Conservation (phyloP, 495 filamentous ascomycete species). For the Aspergillus egyptiacus region DNA sequence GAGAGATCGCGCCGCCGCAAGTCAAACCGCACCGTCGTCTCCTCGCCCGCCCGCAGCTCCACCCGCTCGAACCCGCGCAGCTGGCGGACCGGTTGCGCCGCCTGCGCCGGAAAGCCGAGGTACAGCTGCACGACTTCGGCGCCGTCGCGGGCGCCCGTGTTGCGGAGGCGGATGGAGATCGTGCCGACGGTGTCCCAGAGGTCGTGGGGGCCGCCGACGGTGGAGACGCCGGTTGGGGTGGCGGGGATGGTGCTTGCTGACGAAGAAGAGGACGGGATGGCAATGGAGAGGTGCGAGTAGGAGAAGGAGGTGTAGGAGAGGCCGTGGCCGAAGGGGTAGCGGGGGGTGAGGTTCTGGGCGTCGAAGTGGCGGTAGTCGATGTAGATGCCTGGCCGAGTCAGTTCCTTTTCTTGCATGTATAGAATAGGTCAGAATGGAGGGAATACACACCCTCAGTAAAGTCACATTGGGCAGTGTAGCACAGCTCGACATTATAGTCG, state of each 20-base stretch:
- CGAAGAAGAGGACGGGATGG: too few relatives aligned
- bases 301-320: slow-evolving; percentile 21
- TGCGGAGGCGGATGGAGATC: slow-evolving; percentile 42
- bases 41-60: slow-evolving; percentile 33
- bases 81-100: slow-evolving; percentile 21
- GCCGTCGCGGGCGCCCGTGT: slow-evolving; percentile 46
- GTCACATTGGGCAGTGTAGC: slow-evolving; percentile 55
- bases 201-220: slow-evolving; percentile 51
- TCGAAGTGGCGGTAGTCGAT: slow-evolving; percentile 63
- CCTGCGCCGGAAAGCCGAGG: slow-evolving; percentile 45
- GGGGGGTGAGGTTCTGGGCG: slow-evolving; percentile 45
- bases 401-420: too few relatives aligned
- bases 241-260: background rate
- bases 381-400: slow-evolving; percentile 49
- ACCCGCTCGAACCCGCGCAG: slow-evolving; percentile 62
- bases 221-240: slow-evolving; percentile 26
- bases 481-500: slow-evolving; percentile 56
- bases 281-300: slow-evolving; percentile 1
- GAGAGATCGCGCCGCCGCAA: slow-evolving; percentile 59
- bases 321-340: slow-evolving; percentile 60
- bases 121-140: slow-evolving; percentile 63
- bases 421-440: slow-evolving; percentile 29
- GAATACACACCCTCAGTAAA: slow-evolving; percentile 32
- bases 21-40: slow-evolving; percentile 44
- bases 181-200: slow-evolving; percentile 52